A percentile compares a stretch with the other conserved stretches of the same genome.
Conservation (phyloP, 208 protist genomes). For the Angomonas desouzai region DNA sequence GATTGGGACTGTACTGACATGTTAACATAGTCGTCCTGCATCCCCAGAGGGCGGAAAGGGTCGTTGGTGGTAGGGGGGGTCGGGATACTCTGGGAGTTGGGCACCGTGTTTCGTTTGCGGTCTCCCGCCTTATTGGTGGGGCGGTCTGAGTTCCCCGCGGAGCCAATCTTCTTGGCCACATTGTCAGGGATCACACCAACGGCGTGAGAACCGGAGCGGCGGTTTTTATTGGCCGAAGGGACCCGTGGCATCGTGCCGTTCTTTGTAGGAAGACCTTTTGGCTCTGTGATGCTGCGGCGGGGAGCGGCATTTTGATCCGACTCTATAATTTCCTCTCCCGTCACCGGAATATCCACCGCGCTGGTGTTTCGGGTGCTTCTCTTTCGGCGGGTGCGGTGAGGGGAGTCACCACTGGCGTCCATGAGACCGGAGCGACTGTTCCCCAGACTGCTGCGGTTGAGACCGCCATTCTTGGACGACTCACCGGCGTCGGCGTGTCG, state of each 20-base stretch:
- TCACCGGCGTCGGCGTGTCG: conserved; percentile 24
- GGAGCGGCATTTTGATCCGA: not conserved
- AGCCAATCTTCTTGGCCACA: not conserved
- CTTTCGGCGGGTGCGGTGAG: conserved; percentile 7
- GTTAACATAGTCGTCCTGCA: conserved; percentile 5
- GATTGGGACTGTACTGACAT: not conserved
- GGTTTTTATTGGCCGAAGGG: not conserved
- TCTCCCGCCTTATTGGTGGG: not conserved
- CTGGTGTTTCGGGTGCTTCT: conserved; percentile 2
- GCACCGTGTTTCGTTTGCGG: not conserved
- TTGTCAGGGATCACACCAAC: not conserved
- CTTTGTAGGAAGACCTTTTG: not conserved
- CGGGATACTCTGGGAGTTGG: not conserved
- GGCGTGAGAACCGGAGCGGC: not conserved
- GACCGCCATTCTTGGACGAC: not conserved
- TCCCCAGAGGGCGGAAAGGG: not conserved
- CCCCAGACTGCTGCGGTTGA: not conserved
- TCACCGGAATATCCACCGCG: not conserved
- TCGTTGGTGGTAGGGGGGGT: not conserved
- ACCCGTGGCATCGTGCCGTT: not conserved
- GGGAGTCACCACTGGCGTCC: conserved; percentile 13
- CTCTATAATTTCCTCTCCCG: conserved; percentile 23
- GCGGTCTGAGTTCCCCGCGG: not conserved
- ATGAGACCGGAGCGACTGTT: not conserved
- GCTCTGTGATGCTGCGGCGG: conserved; percentile 2